phyloP scores from a whole-genome alignment of 2,329 filamentous ascomycete species.

The Calonectria crousiana region DNA sequence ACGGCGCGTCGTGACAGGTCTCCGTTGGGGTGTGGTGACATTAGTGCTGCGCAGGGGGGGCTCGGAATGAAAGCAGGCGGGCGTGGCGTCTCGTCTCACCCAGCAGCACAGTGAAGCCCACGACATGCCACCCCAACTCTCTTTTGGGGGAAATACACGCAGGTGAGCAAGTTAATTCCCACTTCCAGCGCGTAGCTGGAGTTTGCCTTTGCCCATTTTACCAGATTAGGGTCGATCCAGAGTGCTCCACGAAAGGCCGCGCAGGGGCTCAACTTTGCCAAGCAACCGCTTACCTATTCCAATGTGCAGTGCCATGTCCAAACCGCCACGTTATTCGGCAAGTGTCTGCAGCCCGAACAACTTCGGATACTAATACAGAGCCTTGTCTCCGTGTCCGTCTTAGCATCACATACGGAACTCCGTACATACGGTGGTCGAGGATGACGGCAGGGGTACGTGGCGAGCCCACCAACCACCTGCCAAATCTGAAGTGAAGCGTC shows the following conservation, averaged over 20 bases:
- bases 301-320: background rate
- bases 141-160: slow-evolving; percentile 22
- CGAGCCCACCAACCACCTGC: slow-evolving; percentile 27
- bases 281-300: background rate
- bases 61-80: slow-evolving; percentile 23
- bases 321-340: slow-evolving; percentile 17
- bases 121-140: slow-evolving; percentile 31
- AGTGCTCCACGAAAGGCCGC: slow-evolving; percentile 9
- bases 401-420: background rate
- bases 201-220: slow-evolving; percentile 22
- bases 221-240: slow-evolving; percentile 2
- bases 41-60: slow-evolving; percentile 34
- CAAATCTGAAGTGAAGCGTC: slow-evolving; percentile 26
- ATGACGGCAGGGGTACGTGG: slow-evolving; percentile 31
- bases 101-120: slow-evolving; percentile 32
- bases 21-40: slow-evolving; percentile 19
- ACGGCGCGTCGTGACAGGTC: slow-evolving; percentile 30
- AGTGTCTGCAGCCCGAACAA: slow-evolving; percentile 8
- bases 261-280: background rate
- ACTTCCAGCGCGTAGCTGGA: slow-evolving; percentile 10
- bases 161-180: slow-evolving; percentile 20
- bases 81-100: slow-evolving; percentile 28
- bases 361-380: background rate
- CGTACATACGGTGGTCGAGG: slow-evolving; percentile 14
- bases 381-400: slow-evolving; percentile 10